A percentile compares a stretch with the other conserved stretches of the same genome.
Evolutionary conservation across 805 yeast species (phyloP).

Genomic region (Suhomyces faveliae): DNA sequence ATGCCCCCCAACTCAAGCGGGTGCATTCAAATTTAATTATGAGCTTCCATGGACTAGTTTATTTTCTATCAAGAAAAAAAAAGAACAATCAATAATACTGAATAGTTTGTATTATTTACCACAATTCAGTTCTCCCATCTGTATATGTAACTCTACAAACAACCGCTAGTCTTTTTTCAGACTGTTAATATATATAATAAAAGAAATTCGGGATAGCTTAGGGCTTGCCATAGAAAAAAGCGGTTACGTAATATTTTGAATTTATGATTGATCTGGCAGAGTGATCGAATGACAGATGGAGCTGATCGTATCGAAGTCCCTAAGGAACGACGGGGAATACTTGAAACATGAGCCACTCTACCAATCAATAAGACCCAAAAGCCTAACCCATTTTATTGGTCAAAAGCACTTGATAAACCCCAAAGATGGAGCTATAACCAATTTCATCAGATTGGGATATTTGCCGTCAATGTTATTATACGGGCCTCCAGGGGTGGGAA

Average conservation of each 20-base stretch:
- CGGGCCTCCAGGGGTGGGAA: constrained; percentile 98
- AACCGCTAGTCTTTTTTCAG: too few relatives aligned
- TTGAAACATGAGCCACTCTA: constrained; percentile 42
- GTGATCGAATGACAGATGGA: not conserved
- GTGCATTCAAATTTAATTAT: not conserved
- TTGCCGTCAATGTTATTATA: constrained; percentile 85
- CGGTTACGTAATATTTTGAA: not conserved
- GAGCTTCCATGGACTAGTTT: not conserved
- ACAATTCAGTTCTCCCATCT: not conserved
- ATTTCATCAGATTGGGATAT: constrained; percentile 60
- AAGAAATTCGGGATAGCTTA: not conserved
- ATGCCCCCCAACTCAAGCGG: too few relatives aligned
- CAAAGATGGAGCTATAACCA: constrained; percentile 57
- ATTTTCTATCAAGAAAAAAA: too few relatives aligned
- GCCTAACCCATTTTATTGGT: constrained; percentile 73
- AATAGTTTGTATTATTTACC: not conserved
- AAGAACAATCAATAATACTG: not conserved
- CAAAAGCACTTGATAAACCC: constrained; percentile 74
- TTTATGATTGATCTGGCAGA: not conserved
- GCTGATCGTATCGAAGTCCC: not conserved
- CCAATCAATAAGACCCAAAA: constrained; percentile 77
- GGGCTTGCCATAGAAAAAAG: too few relatives aligned
- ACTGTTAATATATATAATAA: too few relatives aligned
- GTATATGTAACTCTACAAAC: not conserved
- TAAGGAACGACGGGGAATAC: not conserved